These are phyloP conservation scores for Sporobolus alterniflorus DNA, from an alignment of 202 grass and related monocot species.

Conservation along the genomic window DNA sequence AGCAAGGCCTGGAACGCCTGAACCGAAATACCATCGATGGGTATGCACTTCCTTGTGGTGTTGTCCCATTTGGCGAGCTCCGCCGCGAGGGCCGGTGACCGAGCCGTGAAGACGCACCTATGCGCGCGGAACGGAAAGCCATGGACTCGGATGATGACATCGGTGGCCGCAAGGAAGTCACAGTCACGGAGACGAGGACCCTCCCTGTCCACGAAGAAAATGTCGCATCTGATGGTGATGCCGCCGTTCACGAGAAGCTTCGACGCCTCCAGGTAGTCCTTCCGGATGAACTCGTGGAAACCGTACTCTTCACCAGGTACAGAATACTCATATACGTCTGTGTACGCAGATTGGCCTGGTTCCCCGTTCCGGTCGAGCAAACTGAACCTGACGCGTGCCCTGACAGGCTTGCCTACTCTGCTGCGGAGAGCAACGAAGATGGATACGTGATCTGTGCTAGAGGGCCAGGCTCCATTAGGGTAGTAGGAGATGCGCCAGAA, in stretches of 20 bases:
- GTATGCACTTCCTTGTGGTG: neutral
- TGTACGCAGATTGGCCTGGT: neutral
- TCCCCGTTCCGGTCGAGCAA: neutral
- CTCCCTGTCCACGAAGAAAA: neutral
- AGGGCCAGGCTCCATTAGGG: neutral
- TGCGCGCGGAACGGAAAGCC: neutral
- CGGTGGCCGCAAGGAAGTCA: neutral
- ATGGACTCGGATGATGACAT: neutral
- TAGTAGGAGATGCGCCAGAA: constrained; percentile 3
- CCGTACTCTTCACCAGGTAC: neutral
- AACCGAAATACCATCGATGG: neutral
- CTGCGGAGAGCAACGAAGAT: neutral
- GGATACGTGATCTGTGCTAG: neutral
- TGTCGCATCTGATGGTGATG: neutral
- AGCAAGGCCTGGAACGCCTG: neutral
- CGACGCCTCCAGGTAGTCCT: neutral
- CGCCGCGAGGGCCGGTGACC: neutral
- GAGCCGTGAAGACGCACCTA: neutral
- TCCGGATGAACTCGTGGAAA: neutral
- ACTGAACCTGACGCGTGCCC: neutral
- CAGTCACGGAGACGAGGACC: neutral
- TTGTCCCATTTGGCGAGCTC: neutral
- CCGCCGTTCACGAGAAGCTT: neutral
- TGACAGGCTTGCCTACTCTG: neutral
- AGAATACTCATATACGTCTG: neutral